These are phyloP conservation scores for Grigorovia yakushimaensis DNA, from an alignment of 805 yeast genomes.

Conservation along the genomic window DNA sequence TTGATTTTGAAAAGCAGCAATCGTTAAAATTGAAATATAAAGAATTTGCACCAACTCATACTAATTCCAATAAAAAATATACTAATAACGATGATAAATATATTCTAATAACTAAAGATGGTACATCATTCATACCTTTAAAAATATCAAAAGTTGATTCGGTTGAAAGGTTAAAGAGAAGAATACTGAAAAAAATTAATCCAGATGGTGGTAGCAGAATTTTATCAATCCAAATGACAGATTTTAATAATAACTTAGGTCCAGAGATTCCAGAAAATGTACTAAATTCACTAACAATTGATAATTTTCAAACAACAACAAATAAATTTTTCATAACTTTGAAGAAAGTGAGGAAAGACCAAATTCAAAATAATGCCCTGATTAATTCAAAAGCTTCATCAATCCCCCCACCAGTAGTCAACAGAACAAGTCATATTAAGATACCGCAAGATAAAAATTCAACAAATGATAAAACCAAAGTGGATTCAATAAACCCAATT, in stretches of 20 bases:
- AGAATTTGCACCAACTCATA: background rate
- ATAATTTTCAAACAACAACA: conserved; percentile 27
- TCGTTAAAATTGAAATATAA: background rate
- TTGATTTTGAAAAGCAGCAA: background rate
- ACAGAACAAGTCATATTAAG: background rate
- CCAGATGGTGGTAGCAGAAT: conserved; percentile 10
- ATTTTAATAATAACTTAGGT: conserved; percentile 53
- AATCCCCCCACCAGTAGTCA: background rate
- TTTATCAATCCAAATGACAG: conserved; percentile 51
- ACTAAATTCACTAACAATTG: conserved; percentile 30
- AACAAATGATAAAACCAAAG: background rate
- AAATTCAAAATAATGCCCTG: conserved; percentile 2
- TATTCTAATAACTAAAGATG: conserved; percentile 59
- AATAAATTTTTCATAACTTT: conserved; percentile 19
- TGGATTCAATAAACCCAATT: background rate
- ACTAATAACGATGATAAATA: conserved; percentile 17
- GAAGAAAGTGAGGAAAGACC: background rate
- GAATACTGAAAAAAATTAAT: conserved; percentile 31
- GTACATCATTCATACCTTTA: conserved; percentile 42
- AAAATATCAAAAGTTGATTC: conserved; percentile 27
- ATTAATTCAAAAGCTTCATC: conserved; percentile 1
- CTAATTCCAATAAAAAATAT: background rate
- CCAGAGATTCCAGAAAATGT: conserved; percentile 43
- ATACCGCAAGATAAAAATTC: background rate
- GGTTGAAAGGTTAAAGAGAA: conserved; percentile 32